Percentiles rank a stretch among this genome's conserved stretches.
phyloP scores from a whole-genome alignment of 768 basidiomycete species.

The Suillus subluteus region DNA sequence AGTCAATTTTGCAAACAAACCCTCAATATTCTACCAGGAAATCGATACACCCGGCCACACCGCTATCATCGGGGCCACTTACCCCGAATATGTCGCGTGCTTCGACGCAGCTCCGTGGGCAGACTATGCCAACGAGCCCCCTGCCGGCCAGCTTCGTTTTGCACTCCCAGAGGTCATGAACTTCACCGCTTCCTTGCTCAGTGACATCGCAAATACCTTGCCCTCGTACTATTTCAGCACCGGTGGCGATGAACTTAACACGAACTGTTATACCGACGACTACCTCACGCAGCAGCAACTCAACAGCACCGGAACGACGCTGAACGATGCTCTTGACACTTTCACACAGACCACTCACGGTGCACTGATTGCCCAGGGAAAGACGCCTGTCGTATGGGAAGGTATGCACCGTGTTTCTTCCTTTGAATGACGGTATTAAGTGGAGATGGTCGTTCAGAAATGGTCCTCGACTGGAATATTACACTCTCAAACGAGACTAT shows the following conservation, averaged over 20 bases:
- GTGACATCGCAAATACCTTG: conserved; percentile 50
- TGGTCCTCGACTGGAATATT: conserved; percentile 61
- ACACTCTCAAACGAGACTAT: conserved; percentile 52
- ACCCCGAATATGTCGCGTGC: conserved; percentile 75
- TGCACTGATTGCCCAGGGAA: conserved; percentile 36
- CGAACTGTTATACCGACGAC: conserved; percentile 65
- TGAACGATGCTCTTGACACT: conserved; percentile 43
- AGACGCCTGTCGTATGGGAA: conserved; percentile 55
- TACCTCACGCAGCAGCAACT: conserved; percentile 55
- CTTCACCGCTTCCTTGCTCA: conserved; percentile 56
- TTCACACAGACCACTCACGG: conserved; percentile 42
- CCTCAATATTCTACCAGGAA: conserved; percentile 45
- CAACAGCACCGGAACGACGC: conserved; percentile 37
- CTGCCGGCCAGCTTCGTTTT: conserved; percentile 76
- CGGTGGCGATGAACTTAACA: conserved; percentile 79
- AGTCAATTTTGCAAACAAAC: not conserved
- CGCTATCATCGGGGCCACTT: conserved; percentile 56
- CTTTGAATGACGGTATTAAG: not conserved
- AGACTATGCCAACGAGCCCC: conserved; percentile 63
- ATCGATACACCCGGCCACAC: conserved; percentile 84
- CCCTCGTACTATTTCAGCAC: conserved; percentile 65
- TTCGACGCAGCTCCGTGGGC: conserved; percentile 53
- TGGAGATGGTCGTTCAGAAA: conserved; percentile 45
- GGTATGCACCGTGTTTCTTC: conserved; percentile 24
- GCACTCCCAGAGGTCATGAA: conserved; percentile 54